Evolutionary conservation across 805 yeast genomes (phyloP).

Genomic region (Starmera amethionina): DNA sequence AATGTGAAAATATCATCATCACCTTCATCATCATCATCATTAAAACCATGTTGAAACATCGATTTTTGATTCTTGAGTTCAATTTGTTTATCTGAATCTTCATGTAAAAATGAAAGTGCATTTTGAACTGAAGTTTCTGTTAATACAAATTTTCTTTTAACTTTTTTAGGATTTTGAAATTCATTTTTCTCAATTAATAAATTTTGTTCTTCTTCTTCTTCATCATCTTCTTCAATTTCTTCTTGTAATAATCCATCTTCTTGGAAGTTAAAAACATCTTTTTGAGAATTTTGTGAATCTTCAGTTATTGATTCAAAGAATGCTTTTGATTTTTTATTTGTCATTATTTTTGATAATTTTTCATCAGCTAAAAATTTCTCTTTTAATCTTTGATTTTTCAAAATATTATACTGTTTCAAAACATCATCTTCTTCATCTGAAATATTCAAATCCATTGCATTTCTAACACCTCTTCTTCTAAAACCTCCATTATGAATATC

Average conservation of each 20-base stretch:
- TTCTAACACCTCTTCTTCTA: constrained; percentile 44
- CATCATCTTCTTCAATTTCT: constrained; percentile 18
- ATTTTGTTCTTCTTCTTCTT: constrained; percentile 18
- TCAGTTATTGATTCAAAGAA: constrained; percentile 58
- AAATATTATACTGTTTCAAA: constrained; percentile 33
- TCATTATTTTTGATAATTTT: constrained; percentile 31
- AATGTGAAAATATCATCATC: constrained; percentile 35
- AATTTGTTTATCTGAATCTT: constrained; percentile 12
- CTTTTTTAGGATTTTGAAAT: constrained; percentile 15
- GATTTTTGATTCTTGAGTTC: neutral
- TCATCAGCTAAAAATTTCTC: constrained; percentile 37
- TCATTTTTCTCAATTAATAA: constrained; percentile 18
- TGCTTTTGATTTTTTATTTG: constrained; percentile 51
- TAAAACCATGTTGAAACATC: constrained; percentile 26
- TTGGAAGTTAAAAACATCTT: constrained; percentile 5
- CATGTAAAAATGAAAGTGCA: constrained; percentile 42
- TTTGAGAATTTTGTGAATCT: constrained; percentile 23
- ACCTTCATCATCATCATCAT: constrained; percentile 29
- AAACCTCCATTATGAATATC: constrained; percentile 69
- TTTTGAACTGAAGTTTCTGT: constrained; percentile 47
- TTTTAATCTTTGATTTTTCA: constrained; percentile 33
- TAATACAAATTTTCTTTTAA: constrained; percentile 28
- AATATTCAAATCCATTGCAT: constrained; percentile 49
- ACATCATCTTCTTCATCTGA: constrained; percentile 69
- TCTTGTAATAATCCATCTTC: constrained; percentile 17